Evolutionary conservation across 2,329 filamentous ascomycete genomes (phyloP), one percentile per base, ranked within the genome.

Genomic region (Talaromyces pinophilus): DNA sequence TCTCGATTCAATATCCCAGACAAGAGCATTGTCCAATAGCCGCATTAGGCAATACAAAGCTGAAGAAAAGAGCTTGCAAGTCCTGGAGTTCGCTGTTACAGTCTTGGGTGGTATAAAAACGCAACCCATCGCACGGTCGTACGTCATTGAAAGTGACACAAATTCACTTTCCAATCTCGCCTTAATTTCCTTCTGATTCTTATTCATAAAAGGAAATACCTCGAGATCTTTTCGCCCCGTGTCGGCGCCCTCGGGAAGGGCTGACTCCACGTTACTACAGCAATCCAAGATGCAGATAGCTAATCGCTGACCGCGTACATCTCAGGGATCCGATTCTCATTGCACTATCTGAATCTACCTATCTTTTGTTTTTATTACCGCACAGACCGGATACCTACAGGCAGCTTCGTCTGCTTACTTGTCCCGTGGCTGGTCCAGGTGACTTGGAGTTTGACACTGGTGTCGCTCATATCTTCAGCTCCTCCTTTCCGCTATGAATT

Each of bases 281-380:
- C 73, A 73, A 74, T 77, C 71, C 78, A 80, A 80, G 73, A 80
- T 80, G 78, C 78, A 79, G 74, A 77, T 74, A 77, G 76, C 76
- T 77, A 79, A 73, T 75, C 72, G 72, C 71, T 74, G 73, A 74
- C 75, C 74, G 25, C 62, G 59, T 55, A 61, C 75, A 77, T 74
- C 75, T 77, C 75, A 75, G 76, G 74, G 75, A 75, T 77, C 72
- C 75, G 72, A 74, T 75, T 78, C 72, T 74, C 74, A 30, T 74
- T 67, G 70, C 64, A 61, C 70, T 68, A 67, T 65, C 70, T 67
- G 70, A 65, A 65, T 40, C 25, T 60, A n/a, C 59, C 55, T 61
- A 35, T n/a, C 30, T 60, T 42, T 74, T 54, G 17, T 42, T 55
- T 59, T 73, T 63, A 46, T 65, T 55, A 54, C 62, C 64, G 65